Base-by-base conservation (phyloP, 2,329 filamentous ascomycete genomes). In the Aspergillus vadensis region DNA sequence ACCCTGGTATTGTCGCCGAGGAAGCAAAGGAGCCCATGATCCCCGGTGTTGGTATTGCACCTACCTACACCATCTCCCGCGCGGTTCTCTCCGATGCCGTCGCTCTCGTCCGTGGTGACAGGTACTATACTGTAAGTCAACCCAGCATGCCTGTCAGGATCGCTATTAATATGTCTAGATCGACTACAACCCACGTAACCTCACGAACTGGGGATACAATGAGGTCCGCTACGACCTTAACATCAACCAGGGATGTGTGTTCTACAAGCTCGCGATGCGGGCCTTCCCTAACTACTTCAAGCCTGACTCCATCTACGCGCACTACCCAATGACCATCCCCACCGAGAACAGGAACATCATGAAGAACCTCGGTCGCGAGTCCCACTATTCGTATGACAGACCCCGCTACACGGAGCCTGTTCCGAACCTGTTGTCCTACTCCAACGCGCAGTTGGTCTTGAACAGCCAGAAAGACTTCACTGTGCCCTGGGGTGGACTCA, bases 131-230 rank as follows among this genome's bases (percentile, higher is more conserved):
- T 0, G 71, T 71, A 61, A 59, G 68, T 57, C 30, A 39, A 14
- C 7, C 12, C 6, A 67, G 74, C 30, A 36, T 36, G 12, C 5
- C 8, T 6, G 17, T 1, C 4, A 17, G 21, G 49, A 2, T 21
- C 14, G 81, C 76, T 48, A 10, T 59, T 65, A 51, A 67, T 12
- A 5, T 21, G 19, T 44, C 12, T 25, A 72, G 71, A 63, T 82
- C n/a, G 91, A 94, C 74, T 93, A 90, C 73, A 86, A 88, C 66
- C 85, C 91, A 0, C 84, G 86, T 8, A 86, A 87, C 67, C 77
- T 96, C 50, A 96, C 91, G 1, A 92, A 91, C 76, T 96, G 91
- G 91, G 91, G 91, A 19, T 94, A 86, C 78, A 86, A 86, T 57
- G 89, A 92, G 71, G 89, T 85, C 3, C 83, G 90, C 19, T 91